Percentiles rank a stretch among this genome's conserved stretches.
phyloP scores from a whole-genome alignment of 495 filamentous ascomycete genomes.

The Monascus purpureus region DNA sequence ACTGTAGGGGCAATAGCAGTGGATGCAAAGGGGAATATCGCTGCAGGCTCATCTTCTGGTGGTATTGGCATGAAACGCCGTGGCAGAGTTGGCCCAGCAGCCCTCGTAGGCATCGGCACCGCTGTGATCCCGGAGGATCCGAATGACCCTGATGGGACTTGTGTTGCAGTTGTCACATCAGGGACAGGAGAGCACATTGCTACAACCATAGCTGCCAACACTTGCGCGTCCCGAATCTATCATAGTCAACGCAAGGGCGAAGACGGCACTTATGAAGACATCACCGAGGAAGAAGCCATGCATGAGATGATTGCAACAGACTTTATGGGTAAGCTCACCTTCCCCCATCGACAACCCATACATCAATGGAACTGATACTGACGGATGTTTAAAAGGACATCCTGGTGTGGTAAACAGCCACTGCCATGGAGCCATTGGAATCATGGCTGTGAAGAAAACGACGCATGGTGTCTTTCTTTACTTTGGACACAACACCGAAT shows the following conservation, averaged over 20 bases:
- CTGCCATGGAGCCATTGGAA: conserved; percentile 64
- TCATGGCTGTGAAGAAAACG: conserved; percentile 72
- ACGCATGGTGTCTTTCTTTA: conserved; percentile 56
- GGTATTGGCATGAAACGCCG: conserved; percentile 97
- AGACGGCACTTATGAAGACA: conserved; percentile 45
- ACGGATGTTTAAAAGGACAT: no score
- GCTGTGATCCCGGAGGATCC: conserved; percentile 61
- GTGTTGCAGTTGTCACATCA: conserved; percentile 69
- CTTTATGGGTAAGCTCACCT: conserved; percentile 48
- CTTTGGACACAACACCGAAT: conserved; percentile 88
- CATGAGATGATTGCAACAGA: conserved; percentile 57
- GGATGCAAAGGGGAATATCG: conserved; percentile 72
- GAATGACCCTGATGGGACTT: conserved; percentile 43
- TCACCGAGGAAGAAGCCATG: conserved; percentile 59
- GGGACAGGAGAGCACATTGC: conserved; percentile 97
- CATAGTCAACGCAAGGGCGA: conserved; percentile 43
- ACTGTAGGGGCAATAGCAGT: conserved; percentile 93
- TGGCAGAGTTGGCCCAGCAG: conserved; percentile 82
- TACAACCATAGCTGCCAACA: conserved; percentile 69
- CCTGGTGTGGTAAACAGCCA: conserved; percentile 59
- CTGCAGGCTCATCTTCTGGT: conserved; percentile 95
- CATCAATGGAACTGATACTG: no score
- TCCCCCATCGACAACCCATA: no score
- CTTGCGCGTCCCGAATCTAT: conserved; percentile 65
- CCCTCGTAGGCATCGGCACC: conserved; percentile 81